A percentile compares a stretch with the other conserved stretches of the same genome.
Conservation (phyloP, 257 asterid genomes). For the Penstemon eatonii region DNA sequence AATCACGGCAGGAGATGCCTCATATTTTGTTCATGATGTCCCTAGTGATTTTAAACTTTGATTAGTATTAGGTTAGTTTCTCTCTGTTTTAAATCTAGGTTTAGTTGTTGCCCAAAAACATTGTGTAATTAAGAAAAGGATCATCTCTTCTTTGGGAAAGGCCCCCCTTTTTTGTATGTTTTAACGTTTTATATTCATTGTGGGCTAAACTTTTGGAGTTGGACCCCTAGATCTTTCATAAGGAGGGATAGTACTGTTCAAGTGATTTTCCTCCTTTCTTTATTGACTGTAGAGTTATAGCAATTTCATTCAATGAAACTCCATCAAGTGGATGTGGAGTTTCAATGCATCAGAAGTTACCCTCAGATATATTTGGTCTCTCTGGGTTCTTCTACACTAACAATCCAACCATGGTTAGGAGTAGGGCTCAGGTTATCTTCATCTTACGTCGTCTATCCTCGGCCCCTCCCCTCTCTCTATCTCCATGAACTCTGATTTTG, state of each 20-base stretch:
- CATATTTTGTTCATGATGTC: slow-evolving; percentile 37
- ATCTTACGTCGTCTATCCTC: background rate
- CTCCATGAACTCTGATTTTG: slow-evolving; percentile 26
- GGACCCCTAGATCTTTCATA: slow-evolving; percentile 28
- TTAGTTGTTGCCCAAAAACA: slow-evolving; percentile 22
- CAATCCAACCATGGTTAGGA: slow-evolving; percentile 82
- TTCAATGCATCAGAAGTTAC: slow-evolving; percentile 56
- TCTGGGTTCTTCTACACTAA: slow-evolving; percentile 50
- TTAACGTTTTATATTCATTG: background rate
- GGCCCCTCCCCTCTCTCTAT: slow-evolving; percentile 17
- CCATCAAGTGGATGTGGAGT: slow-evolving; percentile 60
- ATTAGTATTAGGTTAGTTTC: slow-evolving; percentile 42
- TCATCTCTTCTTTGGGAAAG: slow-evolving; percentile 47
- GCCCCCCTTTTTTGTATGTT: slow-evolving; percentile 11
- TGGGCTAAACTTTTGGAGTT: slow-evolving; percentile 51
- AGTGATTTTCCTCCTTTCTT: background rate
- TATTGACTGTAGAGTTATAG: slow-evolving; percentile 9
- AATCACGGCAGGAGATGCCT: slow-evolving; percentile 55
- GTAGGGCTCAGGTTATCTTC: slow-evolving; percentile 54
- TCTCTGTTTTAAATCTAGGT: slow-evolving; percentile 16
- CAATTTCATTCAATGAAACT: slow-evolving; percentile 44
- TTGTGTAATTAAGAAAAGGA: slow-evolving; percentile 31
- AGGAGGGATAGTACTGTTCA: slow-evolving; percentile 24
- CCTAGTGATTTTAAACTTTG: slow-evolving; percentile 60
- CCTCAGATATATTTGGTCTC: slow-evolving; percentile 61